A percentile compares a stretch with the other conserved stretches of the same genome.
Conservation (phyloP, 805 yeast species). For the Ogataea parapolymorpha region DNA sequence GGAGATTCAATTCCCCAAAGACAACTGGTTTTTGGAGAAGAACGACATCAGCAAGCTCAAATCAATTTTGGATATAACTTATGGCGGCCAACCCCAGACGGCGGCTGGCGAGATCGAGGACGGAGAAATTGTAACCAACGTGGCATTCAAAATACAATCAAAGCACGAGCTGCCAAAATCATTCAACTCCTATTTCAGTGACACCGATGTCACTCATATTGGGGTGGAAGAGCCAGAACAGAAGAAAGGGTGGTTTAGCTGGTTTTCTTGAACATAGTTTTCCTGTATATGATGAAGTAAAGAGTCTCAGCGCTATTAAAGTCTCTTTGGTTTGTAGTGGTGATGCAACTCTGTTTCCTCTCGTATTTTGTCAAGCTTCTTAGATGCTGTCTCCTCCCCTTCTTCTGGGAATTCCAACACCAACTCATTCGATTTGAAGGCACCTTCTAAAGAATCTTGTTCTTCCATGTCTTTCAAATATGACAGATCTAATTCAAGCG, state of each 20-base stretch:
- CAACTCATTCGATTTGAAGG: conserved; percentile 5
- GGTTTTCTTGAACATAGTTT: conserved; percentile 12
- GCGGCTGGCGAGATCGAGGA: conserved; percentile 17
- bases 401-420: conserved; percentile 26
- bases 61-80: conserved; percentile 45
- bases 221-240: conserved; percentile 28
- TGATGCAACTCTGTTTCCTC: conserved; percentile 21
- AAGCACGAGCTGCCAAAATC: conserved; percentile 26
- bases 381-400: conserved; percentile 21
- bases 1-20: conserved; percentile 78
- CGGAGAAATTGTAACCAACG: conserved; percentile 24
- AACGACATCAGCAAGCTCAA: conserved; percentile 55
- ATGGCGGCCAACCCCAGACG: conserved; percentile 17
- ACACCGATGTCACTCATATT: conserved; percentile 23
- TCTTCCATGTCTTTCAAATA: conserved; percentile 9
- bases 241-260: conserved; percentile 28
- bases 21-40: conserved; percentile 78
- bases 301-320: conserved; percentile 11
- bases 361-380: conserved; percentile 20
- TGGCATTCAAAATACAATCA: conserved; percentile 21
- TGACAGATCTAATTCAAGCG: conserved; percentile 23
- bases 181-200: conserved; percentile 27
- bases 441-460: conserved; percentile 1
- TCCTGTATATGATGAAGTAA: conserved; percentile 6
- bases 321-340: conserved; percentile 22